phyloP scores from a whole-genome alignment of 177 flowering plant genomes.

The Tripterygium wilfordii region DNA sequence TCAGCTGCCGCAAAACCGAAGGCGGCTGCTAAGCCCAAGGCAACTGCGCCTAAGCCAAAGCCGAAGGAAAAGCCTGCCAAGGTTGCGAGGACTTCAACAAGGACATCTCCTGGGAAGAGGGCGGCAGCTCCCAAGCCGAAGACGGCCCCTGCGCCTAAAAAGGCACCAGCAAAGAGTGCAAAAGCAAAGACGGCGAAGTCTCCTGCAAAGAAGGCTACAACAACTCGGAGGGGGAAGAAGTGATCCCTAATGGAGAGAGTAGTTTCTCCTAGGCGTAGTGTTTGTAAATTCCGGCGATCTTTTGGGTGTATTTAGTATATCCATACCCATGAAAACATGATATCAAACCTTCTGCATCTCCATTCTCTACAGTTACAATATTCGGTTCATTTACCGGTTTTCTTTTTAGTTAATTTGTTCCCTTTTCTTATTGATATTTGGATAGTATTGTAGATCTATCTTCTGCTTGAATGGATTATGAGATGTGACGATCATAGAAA shows the following conservation, averaged over 20 bases:
- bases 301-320: too few species aligned
- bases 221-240: slow-evolving; percentile 41
- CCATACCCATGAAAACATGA: too few species aligned
- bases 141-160: slow-evolving; percentile 24
- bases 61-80: slow-evolving; percentile 16
- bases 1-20: slow-evolving; percentile 10
- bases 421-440: too few species aligned
- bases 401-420: too few species aligned
- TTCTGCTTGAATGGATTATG: too few species aligned
- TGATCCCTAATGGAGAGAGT: slow-evolving; percentile 8
- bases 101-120: slow-evolving; percentile 10
- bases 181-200: slow-evolving; percentile 21
- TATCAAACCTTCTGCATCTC: too few species aligned
- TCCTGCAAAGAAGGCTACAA: slow-evolving; percentile 23
- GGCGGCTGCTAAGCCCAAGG: slow-evolving; percentile 20
- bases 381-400: too few species aligned
- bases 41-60: slow-evolving; percentile 17
- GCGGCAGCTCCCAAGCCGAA: slow-evolving; percentile 15
- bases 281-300: slow-evolving; percentile 30
- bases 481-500: too few species aligned
- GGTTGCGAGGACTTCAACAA: too few species aligned
- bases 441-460: too few species aligned
- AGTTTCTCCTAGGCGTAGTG: slow-evolving; percentile 15
- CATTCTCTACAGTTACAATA: too few species aligned
- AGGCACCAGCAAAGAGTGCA: slow-evolving; percentile 15